Conservation (phyloP, 257 asterid genomes). For the Echium plantagineum region DNA sequence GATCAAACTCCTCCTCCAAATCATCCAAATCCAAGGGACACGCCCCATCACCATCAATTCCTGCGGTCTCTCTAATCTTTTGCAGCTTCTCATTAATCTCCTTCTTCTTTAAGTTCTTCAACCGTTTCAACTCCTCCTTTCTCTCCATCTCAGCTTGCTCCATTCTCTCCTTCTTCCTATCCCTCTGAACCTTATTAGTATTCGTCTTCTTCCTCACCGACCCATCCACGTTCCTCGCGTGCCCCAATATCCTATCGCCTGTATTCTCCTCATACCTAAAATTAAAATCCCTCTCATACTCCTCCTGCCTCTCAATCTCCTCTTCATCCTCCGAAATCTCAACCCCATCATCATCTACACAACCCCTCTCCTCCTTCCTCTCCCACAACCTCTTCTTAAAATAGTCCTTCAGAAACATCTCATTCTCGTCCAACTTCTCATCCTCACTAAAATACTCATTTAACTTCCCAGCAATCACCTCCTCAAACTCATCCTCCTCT, state of each 20-base stretch:
- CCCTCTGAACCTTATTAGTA: slow-evolving; percentile 63
- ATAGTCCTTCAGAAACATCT: slow-evolving; percentile 47
- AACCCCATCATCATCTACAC: slow-evolving; percentile 18
- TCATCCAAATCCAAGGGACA: slow-evolving; percentile 43
- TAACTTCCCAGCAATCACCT: slow-evolving; percentile 32
- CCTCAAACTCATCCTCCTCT: slow-evolving; percentile 21
- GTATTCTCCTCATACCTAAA: slow-evolving; percentile 78
- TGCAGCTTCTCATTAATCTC: slow-evolving; percentile 71
- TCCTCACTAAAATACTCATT: slow-evolving; percentile 61
- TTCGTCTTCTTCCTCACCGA: slow-evolving; percentile 74
- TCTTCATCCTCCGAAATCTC: slow-evolving; percentile 59
- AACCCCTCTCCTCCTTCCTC: slow-evolving; percentile 14
- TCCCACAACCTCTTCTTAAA: slow-evolving; percentile 57
- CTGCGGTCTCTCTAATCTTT: slow-evolving; percentile 71
- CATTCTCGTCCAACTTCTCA: slow-evolving; percentile 45
- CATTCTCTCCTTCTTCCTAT: slow-evolving; percentile 76
- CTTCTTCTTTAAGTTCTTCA: slow-evolving; percentile 78
- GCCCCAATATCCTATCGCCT: slow-evolving; percentile 67
- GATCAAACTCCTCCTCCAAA: slow-evolving; percentile 74
- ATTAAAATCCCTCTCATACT: slow-evolving; percentile 59
- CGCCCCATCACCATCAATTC: slow-evolving; percentile 38
- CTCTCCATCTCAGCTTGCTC: slow-evolving; percentile 52
- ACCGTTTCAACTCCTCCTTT: slow-evolving; percentile 65
- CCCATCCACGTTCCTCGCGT: slow-evolving; percentile 63
- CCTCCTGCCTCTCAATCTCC: slow-evolving; percentile 69